Base-by-base conservation (phyloP, 306 rosid species). In the Cicer cuneatum region DNA sequence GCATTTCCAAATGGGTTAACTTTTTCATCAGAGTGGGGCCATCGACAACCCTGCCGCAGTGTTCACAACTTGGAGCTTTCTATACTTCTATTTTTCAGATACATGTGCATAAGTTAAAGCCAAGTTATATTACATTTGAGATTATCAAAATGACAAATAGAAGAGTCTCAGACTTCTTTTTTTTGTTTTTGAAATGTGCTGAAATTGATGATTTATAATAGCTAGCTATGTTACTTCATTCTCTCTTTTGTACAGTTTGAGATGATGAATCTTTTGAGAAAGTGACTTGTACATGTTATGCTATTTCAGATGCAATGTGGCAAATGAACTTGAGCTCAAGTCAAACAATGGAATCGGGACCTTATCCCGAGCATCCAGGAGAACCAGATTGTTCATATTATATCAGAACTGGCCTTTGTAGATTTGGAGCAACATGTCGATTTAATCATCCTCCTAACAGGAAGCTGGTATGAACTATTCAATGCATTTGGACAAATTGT, bases 391-490 rank as follows among this genome's bases (percentile, higher is more conserved):
- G 98, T 81, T 89, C 97, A 53, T 94, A 94, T 80, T 94, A 91
- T 84, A 89, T 94, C 79, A 85, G 97, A 83, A 94, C 98, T 0
- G 98, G 98, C 38, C 90, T 89, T 41, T 94, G 98, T 84, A 89
- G 98, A 87, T 93, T 93, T 80, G 98, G 98, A 39, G 86, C 85
- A n/a, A 89, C 98, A 46, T 93, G 98, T 80, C 89, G 96, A 76
- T 93, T 91, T 78, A 93, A 93, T 83, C 98, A 93, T 73, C 98
- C 98, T 41, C 98, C 97, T 45, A 90, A 93, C 80, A 85, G 98
- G 82, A 92, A 86, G 79, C 89, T 93, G 97, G 98, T 93, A 89
- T 80, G 71, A 71, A 64, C 83, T 80, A 52, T 81, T 59, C 66
- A 73, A 29, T 80, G 21, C 75, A 73, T 49, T 68, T 75, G 12